Conservation (phyloP, 2,329 filamentous ascomycete species). For the Trichoderma sp. region DNA sequence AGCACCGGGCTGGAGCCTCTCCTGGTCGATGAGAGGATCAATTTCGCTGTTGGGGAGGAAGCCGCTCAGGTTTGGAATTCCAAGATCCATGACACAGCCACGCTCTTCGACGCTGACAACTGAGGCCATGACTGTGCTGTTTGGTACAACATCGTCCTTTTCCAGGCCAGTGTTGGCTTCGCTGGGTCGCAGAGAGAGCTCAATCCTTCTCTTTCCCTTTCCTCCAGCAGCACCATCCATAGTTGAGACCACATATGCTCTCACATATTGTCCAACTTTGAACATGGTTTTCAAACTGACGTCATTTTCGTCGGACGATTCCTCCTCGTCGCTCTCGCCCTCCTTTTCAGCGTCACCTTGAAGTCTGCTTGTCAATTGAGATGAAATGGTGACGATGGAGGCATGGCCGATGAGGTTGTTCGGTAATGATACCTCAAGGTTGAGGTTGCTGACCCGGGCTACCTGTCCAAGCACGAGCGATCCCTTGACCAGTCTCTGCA, state of each 20-base stretch:
- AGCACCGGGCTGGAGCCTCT: constrained; percentile 73
- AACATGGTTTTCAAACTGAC: constrained; percentile 76
- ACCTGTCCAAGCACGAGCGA: constrained; percentile 87
- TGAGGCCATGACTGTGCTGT: constrained; percentile 80
- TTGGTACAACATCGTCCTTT: constrained; percentile 68
- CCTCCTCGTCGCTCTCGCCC: constrained; percentile 54
- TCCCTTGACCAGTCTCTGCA: constrained; percentile 75
- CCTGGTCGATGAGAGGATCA: constrained; percentile 60
- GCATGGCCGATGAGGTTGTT: constrained; percentile 92
- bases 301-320: constrained; percentile 48
- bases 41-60: constrained; percentile 86
- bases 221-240: constrained; percentile 58
- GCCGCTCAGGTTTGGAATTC: constrained; percentile 68
- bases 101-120: constrained; percentile 94
- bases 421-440: constrained; percentile 78
- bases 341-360: constrained; percentile 60
- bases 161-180: constrained; percentile 74
- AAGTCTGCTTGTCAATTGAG: constrained; percentile 70
- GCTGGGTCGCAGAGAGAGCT: constrained; percentile 77
- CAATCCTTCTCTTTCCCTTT: constrained; percentile 76
- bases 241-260: constrained; percentile 78
- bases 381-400: constrained; percentile 87
- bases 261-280: constrained; percentile 79
- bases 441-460: constrained; percentile 72
- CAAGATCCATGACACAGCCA: constrained; percentile 89